Conservation (phyloP, 2,329 filamentous ascomycete genomes). For the Xylariaceae sp. region DNA sequence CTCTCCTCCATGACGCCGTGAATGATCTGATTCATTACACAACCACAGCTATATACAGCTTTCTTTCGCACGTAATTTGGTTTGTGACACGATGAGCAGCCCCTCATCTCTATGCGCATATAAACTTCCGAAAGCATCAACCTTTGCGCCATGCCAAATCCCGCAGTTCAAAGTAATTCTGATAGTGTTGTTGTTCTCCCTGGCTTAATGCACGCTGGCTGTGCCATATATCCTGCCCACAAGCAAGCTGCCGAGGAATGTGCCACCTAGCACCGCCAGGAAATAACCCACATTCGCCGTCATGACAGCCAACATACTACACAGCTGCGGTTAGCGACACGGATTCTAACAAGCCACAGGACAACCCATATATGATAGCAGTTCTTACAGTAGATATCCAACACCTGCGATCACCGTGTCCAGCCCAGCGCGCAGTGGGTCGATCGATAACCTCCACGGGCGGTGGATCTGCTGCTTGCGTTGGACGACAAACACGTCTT, state of each 20-base stretch:
- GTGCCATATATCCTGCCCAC: slow-evolving; percentile 68
- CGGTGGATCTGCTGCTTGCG: slow-evolving; percentile 62
- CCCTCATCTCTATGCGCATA: too few relatives aligned
- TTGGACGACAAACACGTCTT: slow-evolving; percentile 76
- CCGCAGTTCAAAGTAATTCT: too few relatives aligned
- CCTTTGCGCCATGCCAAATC: too few relatives aligned
- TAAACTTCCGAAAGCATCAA: slow-evolving; percentile 23
- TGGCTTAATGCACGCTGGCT: slow-evolving; percentile 31
- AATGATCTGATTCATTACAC: slow-evolving; percentile 11
- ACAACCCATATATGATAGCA: background rate
- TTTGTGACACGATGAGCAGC: too few relatives aligned
- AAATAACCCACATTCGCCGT: slow-evolving; percentile 44
- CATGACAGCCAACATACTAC: slow-evolving; percentile 45
- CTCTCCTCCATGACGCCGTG: slow-evolving; percentile 2
- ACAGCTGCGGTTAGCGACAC: slow-evolving; percentile 32
- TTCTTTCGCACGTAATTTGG: too few relatives aligned
- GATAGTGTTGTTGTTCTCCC: background rate
- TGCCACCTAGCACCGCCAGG: slow-evolving; percentile 40
- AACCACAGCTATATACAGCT: slow-evolving; percentile 12
- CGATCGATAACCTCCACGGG: slow-evolving; percentile 83
- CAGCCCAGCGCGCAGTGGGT: slow-evolving; percentile 39
- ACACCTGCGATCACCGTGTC: slow-evolving; percentile 41
- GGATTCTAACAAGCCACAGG: background rate
- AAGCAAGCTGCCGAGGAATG: slow-evolving; percentile 84
- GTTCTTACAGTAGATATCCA: slow-evolving; percentile 43